phyloP scores from a whole-genome alignment of 2,329 filamentous ascomycete species.

The Scedosporium apiospermum region DNA sequence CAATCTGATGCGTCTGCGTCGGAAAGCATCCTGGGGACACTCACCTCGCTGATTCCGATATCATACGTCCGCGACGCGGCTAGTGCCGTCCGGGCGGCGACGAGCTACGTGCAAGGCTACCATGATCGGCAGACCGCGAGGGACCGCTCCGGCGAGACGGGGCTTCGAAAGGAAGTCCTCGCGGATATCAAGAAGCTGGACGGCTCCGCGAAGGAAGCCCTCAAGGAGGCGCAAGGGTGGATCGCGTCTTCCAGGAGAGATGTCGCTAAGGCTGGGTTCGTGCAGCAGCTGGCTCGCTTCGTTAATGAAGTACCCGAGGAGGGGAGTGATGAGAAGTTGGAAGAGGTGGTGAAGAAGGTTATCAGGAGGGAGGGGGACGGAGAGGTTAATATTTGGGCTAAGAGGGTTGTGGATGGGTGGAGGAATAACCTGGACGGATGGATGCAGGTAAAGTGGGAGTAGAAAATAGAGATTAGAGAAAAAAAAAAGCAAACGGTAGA shows the following conservation, averaged over 20 bases:
- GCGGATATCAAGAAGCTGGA: slow-evolving; percentile 24
- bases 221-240: slow-evolving; percentile 22
- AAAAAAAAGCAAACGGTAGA: not conserved
- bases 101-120: slow-evolving; percentile 24
- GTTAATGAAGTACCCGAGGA: slow-evolving; percentile 71
- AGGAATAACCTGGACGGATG: slow-evolving; percentile 15
- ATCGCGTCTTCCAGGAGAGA: slow-evolving; percentile 20
- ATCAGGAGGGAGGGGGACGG: slow-evolving; percentile 4
- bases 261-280: slow-evolving; percentile 17
- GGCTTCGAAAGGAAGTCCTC: slow-evolving; percentile 26
- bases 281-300: slow-evolving; percentile 17
- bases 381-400: slow-evolving; percentile 10
- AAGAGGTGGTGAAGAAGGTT: slow-evolving; percentile 68
- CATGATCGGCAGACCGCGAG: slow-evolving; percentile 29
- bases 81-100: slow-evolving; percentile 19
- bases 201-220: slow-evolving; percentile 16
- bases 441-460: slow-evolving; percentile 16
- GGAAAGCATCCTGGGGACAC: slow-evolving; percentile 4
- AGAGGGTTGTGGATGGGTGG: slow-evolving; percentile 15
- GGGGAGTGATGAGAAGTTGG: slow-evolving; percentile 65
- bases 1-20: slow-evolving; percentile 1
- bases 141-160: slow-evolving; percentile 13
- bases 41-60: slow-evolving; percentile 23
- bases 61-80: slow-evolving; percentile 28
- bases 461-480: slow-evolving; percentile 1